phyloP scores from a whole-genome alignment of 768 basidiomycete species.

The Boletus subcaerulescens region DNA sequence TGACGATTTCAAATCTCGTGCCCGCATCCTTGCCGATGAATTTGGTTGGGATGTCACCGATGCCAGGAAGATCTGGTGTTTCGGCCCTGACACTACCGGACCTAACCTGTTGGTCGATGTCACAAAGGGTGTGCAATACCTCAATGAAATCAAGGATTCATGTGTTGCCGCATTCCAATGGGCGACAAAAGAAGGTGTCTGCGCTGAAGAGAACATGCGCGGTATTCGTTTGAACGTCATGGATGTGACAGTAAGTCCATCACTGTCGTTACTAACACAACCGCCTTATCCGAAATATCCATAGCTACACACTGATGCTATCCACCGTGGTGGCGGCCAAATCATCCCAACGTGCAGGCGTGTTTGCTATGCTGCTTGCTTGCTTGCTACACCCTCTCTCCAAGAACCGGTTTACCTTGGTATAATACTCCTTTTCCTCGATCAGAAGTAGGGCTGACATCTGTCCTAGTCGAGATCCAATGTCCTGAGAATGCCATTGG shows the following conservation, averaged over 20 bases:
- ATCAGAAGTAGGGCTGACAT: conserved; percentile 11
- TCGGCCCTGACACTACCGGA: conserved; percentile 97
- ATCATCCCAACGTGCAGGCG: conserved; percentile 97
- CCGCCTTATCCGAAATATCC: background rate
- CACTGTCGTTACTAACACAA: background rate
- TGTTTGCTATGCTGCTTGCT: conserved; percentile 91
- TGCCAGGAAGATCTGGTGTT: conserved; percentile 99
- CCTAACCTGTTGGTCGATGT: conserved; percentile 96
- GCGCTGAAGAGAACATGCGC: conserved; percentile 98
- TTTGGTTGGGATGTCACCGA: conserved; percentile 99
- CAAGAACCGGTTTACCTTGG: conserved; percentile 97
- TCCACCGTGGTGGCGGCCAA: conserved; percentile 99
- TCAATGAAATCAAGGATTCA: conserved; percentile 99
- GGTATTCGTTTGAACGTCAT: conserved; percentile 94
- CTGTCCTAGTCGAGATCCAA: conserved; percentile 83
- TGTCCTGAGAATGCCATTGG: conserved; percentile 97
- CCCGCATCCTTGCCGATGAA: conserved; percentile 94
- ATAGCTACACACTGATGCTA: conserved; percentile 95
- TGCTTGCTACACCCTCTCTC: conserved; percentile 86
- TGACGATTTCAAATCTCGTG: conserved; percentile 97
- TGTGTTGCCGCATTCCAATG: conserved; percentile 99
- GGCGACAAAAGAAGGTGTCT: conserved; percentile 98
- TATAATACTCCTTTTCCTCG: conserved; percentile 28
- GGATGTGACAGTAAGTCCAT: conserved; percentile 79
- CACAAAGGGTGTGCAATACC: conserved; percentile 98